A percentile compares a stretch with the other conserved stretches of the same genome.
These are phyloP conservation scores for Cryptomeria japonica DNA, from an alignment of 75 land plant species.

Conservation along the genomic window DNA sequence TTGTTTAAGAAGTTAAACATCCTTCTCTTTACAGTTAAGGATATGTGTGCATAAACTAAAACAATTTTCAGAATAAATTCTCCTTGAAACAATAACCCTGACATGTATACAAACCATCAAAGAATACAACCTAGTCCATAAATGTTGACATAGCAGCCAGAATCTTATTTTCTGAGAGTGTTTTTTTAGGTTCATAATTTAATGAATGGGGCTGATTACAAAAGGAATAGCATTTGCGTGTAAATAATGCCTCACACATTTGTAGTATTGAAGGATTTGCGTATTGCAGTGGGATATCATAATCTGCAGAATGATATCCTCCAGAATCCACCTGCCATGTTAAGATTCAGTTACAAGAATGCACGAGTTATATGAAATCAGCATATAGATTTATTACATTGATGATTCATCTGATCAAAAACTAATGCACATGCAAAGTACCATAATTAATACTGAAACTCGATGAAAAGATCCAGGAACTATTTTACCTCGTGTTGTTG, in stretches of 20 bases:
- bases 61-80: neutral
- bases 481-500: slow-evolving; percentile 6
- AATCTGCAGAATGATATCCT: slow-evolving; percentile 10
- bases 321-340: slow-evolving; percentile 10
- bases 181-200: slow-evolving; percentile 1
- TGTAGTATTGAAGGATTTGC: slow-evolving; percentile 6
- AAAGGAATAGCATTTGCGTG: neutral
- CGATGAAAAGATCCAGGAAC: neutral
- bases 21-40: neutral
- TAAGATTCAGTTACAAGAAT: neutral
- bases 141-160: slow-evolving; percentile 12
- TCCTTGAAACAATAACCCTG: neutral
- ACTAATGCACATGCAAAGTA: neutral
- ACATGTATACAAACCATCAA: neutral
- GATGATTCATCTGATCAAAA: neutral
- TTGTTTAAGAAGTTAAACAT: neutral
- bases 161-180: slow-evolving; percentile 11
- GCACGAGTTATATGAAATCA: neutral
- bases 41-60: neutral
- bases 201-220: slow-evolving; percentile 10
- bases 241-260: slow-evolving; percentile 10
- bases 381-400: neutral
- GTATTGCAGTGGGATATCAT: slow-evolving; percentile 7
- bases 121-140: neutral
- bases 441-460: neutral